A percentile compares a stretch with the other conserved stretches of the same genome.
phyloP scores from a whole-genome alignment of 768 basidiomycete species.

The Multifurca ochricompacta region DNA sequence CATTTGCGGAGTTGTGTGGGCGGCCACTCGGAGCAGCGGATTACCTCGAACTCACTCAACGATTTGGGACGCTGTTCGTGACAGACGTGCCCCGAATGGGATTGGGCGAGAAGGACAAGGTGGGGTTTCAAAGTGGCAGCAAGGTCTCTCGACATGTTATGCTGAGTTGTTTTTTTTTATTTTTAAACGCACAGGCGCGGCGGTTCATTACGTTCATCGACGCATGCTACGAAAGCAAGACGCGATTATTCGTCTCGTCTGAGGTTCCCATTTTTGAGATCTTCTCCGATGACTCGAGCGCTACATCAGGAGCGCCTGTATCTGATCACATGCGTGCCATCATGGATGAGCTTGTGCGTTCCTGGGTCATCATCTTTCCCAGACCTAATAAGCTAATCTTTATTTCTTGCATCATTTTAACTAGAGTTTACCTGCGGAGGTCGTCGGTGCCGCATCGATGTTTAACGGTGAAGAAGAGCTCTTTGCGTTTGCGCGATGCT shows the following conservation, averaged over 20 bases:
- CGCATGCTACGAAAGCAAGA: constrained; percentile 93
- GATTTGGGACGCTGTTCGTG: constrained; percentile 83
- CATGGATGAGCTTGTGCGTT: constrained; percentile 86
- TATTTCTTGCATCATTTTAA: background rate
- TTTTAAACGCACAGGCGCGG: constrained; percentile 71
- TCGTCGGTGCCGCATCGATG: constrained; percentile 78
- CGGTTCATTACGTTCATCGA: constrained; percentile 98
- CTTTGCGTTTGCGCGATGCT: constrained; percentile 94
- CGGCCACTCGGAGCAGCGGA: constrained; percentile 89
- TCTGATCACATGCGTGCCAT: constrained; percentile 86
- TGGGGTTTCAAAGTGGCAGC: constrained; percentile 27
- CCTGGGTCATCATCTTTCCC: constrained; percentile 4
- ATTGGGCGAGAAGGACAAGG: constrained; percentile 79
- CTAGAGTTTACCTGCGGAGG: constrained; percentile 73
- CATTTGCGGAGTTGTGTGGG: constrained; percentile 81
- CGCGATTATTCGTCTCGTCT: constrained; percentile 85
- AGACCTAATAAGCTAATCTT: background rate
- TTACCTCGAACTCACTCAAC: constrained; percentile 87
- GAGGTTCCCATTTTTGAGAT: constrained; percentile 87
- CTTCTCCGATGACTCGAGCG: constrained; percentile 62
- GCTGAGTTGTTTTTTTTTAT: constrained; percentile 6
- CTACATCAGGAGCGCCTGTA: constrained; percentile 34
- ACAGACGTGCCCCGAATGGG: constrained; percentile 85
- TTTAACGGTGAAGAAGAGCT: constrained; percentile 96
- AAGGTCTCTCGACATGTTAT: background rate